Conservation (phyloP, 2,329 filamentous ascomycete genomes). For the Neodidymelliopsis sp. region DNA sequence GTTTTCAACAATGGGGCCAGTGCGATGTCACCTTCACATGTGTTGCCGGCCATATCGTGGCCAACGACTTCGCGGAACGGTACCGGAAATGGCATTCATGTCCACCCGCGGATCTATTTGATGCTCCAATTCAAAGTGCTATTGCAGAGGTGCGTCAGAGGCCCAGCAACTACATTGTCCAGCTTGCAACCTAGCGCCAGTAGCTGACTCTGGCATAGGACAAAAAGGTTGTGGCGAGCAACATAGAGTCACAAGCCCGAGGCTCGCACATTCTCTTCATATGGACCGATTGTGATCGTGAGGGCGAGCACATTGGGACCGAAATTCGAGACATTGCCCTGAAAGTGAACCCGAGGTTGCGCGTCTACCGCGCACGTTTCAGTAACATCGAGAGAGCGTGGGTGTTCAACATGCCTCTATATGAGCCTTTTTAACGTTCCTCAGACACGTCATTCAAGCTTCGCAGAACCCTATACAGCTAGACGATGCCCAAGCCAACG, state of each 20-base stretch:
- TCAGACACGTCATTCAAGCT: slow-evolving; percentile 83
- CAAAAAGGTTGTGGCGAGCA: slow-evolving; percentile 80
- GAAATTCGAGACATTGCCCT: slow-evolving; percentile 86
- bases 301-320: slow-evolving; percentile 94
- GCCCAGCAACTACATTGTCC: neutral
- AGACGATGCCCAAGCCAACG: slow-evolving; percentile 85
- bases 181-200: neutral
- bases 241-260: slow-evolving; percentile 81
- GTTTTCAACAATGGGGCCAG: slow-evolving; percentile 83
- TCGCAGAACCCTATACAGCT: slow-evolving; percentile 78
- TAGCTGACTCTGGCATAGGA: slow-evolving; percentile 60
- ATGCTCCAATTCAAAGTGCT: slow-evolving; percentile 74
- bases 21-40: slow-evolving; percentile 93
- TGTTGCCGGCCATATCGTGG: slow-evolving; percentile 86
- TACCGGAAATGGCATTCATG: slow-evolving; percentile 84
- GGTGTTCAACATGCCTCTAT: slow-evolving; percentile 42
- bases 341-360: slow-evolving; percentile 74
- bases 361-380: slow-evolving; percentile 87
- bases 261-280: slow-evolving; percentile 82
- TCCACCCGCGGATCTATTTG: slow-evolving; percentile 79
- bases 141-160: slow-evolving; percentile 66
- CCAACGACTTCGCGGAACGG: slow-evolving; percentile 75
- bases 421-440: neutral
- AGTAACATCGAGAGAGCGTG: slow-evolving; percentile 94
- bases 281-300: slow-evolving; percentile 98